A percentile compares a stretch with the other conserved stretches of the same genome.
phyloP scores from a whole-genome alignment of 371 early-diverging fungal species.

The Mortierella sp. region DNA sequence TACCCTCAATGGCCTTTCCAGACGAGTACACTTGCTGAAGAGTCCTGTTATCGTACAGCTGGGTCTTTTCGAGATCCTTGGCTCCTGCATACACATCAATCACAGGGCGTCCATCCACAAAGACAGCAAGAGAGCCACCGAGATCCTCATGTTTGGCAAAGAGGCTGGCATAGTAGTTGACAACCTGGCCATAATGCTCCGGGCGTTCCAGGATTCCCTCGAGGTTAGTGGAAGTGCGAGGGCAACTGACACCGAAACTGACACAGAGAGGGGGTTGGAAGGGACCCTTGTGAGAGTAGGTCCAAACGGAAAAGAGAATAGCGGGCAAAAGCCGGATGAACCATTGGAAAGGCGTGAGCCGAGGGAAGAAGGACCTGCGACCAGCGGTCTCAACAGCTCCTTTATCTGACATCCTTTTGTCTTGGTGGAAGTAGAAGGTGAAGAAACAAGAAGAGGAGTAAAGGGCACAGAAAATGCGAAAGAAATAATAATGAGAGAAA shows the following conservation, averaged over 20 bases:
- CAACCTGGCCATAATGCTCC: constrained; percentile 42
- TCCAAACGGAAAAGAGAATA: constrained; percentile 12
- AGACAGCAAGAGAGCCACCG: constrained; percentile 65
- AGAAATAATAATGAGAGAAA: too few species aligned
- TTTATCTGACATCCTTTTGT: constrained; percentile 10
- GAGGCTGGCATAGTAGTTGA: constrained; percentile 52
- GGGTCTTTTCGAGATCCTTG: constrained; percentile 58
- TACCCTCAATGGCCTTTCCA: constrained; percentile 70
- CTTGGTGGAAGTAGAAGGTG: neutral
- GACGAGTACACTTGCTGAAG: constrained; percentile 77
- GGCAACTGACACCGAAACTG: constrained; percentile 22
- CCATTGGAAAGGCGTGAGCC: constrained; percentile 19
- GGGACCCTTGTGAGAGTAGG: constrained; percentile 29
- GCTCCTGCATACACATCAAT: constrained; percentile 75
- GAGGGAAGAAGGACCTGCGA: constrained; percentile 18
- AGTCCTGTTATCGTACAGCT: constrained; percentile 62
- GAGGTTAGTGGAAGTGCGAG: constrained; percentile 3
- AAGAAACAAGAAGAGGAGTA: neutral
- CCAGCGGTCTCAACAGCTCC: neutral
- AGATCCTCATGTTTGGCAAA: constrained; percentile 59
- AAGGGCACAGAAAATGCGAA: neutral
- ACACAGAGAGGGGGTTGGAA: constrained; percentile 33
- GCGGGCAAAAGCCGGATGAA: constrained; percentile 39
- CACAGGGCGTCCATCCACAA: constrained; percentile 67
- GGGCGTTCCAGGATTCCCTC: constrained; percentile 44